Evolutionary conservation across 306 rosid species (phyloP), one percentile per base, ranked within the genome.

Genomic region (Cicer judaicum): DNA sequence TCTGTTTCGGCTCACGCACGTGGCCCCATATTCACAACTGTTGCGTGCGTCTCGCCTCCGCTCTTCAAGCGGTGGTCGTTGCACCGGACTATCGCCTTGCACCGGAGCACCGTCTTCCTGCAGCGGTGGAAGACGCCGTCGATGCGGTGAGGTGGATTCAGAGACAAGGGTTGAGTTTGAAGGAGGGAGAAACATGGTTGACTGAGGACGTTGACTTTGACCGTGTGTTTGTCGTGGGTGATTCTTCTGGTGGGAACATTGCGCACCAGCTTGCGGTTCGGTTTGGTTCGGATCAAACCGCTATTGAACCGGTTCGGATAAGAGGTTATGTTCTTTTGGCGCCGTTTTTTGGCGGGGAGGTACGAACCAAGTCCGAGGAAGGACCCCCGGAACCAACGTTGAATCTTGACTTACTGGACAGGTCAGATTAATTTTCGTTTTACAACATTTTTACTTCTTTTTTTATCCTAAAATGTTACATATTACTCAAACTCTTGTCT

Each of bases 201-300:
- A 79, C 48, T 6, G 72, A 39, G 1, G n/a, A 29, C 13, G 85
- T 82, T 42, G 97, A 91, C 85, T 87, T 85, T 72, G 88, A 82
- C 73, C 76, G 87, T n/a, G 89, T 87, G 12, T 91, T 84, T 10
- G 44, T 93, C 2, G 55, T 89, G 48, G 98, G 98, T 4, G 98
- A 93, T 78, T 93, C 98, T 0, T 91, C 97, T 1, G 98, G 98
- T 1, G 98, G 97, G 66, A 93, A 89, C 78, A 84, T 93, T 67
- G 98, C 94, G 0, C 98, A 93, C 72, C 96, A 91, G 11, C 79
- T 93, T 24, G 97, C 94, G 7, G 94, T 93, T 42, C 84, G 82
- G 55, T 65, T 91, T 3, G 87, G 88, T 0, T 8, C 68, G 11
- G 83, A 76, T 46, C 70, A 84, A 1, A 18, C 0, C 0, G 61